These are phyloP conservation scores for Uronychia binucleata DNA, from an alignment of 73 alveolate genomes.

Conservation along the genomic window DNA sequence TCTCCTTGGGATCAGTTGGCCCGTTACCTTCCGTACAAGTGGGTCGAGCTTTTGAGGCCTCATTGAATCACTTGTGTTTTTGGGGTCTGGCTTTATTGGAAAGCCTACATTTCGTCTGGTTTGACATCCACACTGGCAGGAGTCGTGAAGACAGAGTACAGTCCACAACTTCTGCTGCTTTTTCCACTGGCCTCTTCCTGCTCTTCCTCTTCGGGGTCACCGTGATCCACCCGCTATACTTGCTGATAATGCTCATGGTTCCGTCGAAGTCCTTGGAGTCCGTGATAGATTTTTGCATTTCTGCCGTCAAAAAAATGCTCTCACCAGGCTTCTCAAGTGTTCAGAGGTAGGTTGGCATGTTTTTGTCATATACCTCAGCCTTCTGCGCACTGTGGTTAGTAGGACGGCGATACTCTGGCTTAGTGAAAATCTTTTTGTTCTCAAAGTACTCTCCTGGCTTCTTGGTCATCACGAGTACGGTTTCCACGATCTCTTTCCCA, in stretches of 20 bases:
- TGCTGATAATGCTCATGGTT: conserved; percentile 36
- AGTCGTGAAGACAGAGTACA: conserved; percentile 9
- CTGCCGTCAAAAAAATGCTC: not conserved
- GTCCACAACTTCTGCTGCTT: not conserved
- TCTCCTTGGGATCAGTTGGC: conserved; percentile 19
- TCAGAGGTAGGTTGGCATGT: conserved; percentile 56
- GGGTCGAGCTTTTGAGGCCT: not conserved
- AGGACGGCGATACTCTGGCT: not conserved
- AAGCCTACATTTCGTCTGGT: conserved; percentile 15
- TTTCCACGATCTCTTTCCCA: conserved; percentile 24
- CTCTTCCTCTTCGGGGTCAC: conserved; percentile 47
- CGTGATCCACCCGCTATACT: conserved; percentile 46
- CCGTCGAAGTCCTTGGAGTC: conserved; percentile 53
- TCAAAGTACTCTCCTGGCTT: conserved; percentile 42
- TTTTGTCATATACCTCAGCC: not conserved
- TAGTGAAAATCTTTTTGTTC: conserved; percentile 33
- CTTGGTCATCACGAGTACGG: conserved; percentile 10
- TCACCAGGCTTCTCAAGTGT: conserved; percentile 40
- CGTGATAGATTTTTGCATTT: conserved; percentile 19
- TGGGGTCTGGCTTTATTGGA: not conserved
- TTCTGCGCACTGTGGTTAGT: conserved; percentile 16
- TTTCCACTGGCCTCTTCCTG: conserved; percentile 46
- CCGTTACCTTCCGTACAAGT: not conserved
- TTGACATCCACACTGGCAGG: conserved; percentile 38
- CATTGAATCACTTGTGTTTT: not conserved